A percentile compares a stretch with the other conserved stretches of the same genome.
These are phyloP conservation scores for Spergularia azorica DNA, from an alignment of 179 eudicot genomes.

Conservation along the genomic window DNA sequence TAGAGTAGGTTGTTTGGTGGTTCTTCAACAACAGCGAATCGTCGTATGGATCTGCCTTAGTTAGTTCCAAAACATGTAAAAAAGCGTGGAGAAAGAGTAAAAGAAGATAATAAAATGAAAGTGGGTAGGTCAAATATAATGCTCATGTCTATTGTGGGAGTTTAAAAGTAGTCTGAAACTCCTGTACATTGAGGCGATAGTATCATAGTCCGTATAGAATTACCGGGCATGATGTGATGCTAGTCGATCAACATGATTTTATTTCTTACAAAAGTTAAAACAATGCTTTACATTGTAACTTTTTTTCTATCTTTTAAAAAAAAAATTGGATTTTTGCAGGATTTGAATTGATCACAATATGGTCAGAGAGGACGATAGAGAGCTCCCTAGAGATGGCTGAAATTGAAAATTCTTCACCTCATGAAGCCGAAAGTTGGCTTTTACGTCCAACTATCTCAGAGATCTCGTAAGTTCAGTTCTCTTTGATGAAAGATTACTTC, in stretches of 20 bases:
- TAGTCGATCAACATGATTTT: slow-evolving; percentile 1
- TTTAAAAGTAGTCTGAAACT: background rate
- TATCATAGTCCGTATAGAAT: slow-evolving; percentile 6
- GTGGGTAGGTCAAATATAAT: too few relatives aligned
- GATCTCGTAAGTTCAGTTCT: slow-evolving; percentile 45
- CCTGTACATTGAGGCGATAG: background rate
- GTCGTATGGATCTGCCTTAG: too few relatives aligned
- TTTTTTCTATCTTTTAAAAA: background rate
- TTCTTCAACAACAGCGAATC: too few relatives aligned
- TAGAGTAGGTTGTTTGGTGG: background rate
- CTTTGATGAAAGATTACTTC: background rate
- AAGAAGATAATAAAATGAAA: too few relatives aligned
- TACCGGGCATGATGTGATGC: background rate
- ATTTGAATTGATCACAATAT: slow-evolving; percentile 61
- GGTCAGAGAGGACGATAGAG: slow-evolving; percentile 67
- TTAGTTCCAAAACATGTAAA: too few relatives aligned
- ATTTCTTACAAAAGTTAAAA: background rate
- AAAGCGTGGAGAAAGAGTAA: too few relatives aligned
- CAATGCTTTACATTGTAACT: slow-evolving; percentile 12
- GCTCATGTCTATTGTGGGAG: slow-evolving; percentile 4
- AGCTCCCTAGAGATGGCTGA: slow-evolving; percentile 99
- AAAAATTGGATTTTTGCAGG: slow-evolving; percentile 41
- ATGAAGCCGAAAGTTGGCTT: slow-evolving; percentile 89
- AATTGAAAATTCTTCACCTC: slow-evolving; percentile 84
- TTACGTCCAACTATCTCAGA: slow-evolving; percentile 52